Conservation (phyloP, 2,329 filamentous ascomycete genomes). For the Claviceps humidiphila region DNA sequence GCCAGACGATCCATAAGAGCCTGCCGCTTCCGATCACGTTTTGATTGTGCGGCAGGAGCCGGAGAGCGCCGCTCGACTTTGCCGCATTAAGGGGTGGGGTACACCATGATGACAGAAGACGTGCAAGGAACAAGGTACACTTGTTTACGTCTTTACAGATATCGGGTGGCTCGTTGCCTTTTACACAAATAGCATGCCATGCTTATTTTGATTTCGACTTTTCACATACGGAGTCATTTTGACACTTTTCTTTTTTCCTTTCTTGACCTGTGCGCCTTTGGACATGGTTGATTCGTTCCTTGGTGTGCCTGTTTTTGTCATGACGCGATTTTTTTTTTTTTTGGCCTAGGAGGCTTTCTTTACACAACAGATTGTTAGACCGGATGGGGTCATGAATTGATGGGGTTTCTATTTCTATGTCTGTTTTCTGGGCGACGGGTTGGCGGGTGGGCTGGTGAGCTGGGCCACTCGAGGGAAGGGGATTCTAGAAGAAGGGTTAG, state of each 20-base stretch:
- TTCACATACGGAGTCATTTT: no score
- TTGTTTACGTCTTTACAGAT: no score
- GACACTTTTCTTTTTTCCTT: background rate
- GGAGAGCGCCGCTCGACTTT: slow-evolving; percentile 24
- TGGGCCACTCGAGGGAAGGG: no score
- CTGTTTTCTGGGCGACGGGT: background rate
- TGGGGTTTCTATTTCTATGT: background rate
- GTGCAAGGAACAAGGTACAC: no score
- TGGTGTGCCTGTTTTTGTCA: background rate
- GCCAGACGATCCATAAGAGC: slow-evolving; percentile 68
- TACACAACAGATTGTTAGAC: background rate
- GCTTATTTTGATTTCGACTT: no score
- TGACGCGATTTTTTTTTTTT: background rate
- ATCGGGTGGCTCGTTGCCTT: no score
- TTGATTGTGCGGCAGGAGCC: slow-evolving; percentile 43
- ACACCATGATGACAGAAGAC: no score
- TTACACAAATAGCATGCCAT: no score
- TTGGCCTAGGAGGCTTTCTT: background rate
- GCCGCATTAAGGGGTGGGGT: slow-evolving; percentile 7
- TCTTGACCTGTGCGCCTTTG: background rate
- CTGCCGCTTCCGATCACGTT: slow-evolving; percentile 81
- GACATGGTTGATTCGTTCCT: background rate
- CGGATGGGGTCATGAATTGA: background rate
- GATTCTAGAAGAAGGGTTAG: no score
- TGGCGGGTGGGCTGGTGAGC: no score